A percentile compares a stretch with the other conserved stretches of the same genome.
Evolutionary conservation across 306 rosid species (phyloP).

Genomic region (barrel medic (Medicago truncatula)): MtrunA17r5.0-ANR NC_053044.1:48629501-48630000

Average conservation of each 20-base stretch:
- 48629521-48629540: no score
- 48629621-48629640: background rate
- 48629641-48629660: background rate
- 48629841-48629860: conserved; percentile 10
- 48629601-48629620: no score
- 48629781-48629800: background rate
- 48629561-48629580: no score
- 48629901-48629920: conserved; percentile 10
- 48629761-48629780: background rate
- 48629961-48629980: conserved; percentile 32
- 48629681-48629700: no score
- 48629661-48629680: background rate
- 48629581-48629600: no score
- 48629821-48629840: conserved; percentile 26
- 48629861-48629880: conserved; percentile 14
- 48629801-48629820: conserved; percentile 30
- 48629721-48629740: background rate
- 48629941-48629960: conserved; percentile 36
- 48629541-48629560: no score
- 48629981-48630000: conserved; percentile 17
- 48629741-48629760: background rate
- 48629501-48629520: no score
- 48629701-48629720: no score
- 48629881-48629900: background rate
- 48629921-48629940: conserved; percentile 19